phyloP scores from a whole-genome alignment of 2,329 filamentous ascomycete genomes.

The Stemphylium vesicarium region DNA sequence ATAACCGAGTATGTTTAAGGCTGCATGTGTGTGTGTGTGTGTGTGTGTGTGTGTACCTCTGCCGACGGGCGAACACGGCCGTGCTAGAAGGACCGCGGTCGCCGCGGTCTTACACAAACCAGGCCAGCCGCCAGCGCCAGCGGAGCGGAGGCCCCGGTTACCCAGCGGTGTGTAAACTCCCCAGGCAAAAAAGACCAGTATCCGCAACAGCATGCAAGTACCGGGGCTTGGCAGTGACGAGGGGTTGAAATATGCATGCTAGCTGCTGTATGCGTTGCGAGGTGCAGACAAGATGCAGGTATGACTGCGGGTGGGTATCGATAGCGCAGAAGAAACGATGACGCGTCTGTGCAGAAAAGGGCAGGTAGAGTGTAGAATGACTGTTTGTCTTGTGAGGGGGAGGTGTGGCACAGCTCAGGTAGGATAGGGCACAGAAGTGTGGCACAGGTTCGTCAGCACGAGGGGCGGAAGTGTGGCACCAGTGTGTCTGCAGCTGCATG shows the following conservation, averaged over 20 bases:
- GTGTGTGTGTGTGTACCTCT: too few species aligned
- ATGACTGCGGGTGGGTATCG: conserved; percentile 3
- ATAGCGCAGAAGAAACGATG: neutral
- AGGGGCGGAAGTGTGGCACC: neutral
- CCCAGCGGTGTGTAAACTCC: neutral
- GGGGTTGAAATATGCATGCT: neutral
- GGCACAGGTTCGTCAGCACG: neutral
- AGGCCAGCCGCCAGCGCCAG: too few species aligned
- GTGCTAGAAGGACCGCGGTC: too few species aligned
- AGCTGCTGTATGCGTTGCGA: neutral
- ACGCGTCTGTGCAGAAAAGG: neutral
- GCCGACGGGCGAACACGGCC: too few species aligned
- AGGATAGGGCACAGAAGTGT: conserved; percentile 3
- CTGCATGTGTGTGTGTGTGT: too few species aligned
- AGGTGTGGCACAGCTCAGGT: conserved; percentile 1
- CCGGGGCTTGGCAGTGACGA: neutral
- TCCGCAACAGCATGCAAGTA: neutral
- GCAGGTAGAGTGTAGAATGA: neutral
- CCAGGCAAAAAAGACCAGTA: too few species aligned
- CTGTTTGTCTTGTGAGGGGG: neutral
- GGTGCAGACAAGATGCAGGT: neutral
- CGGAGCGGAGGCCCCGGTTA: too few species aligned
- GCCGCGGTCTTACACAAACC: too few species aligned
- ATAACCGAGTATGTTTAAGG: too few species aligned
- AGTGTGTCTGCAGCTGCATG: neutral